Base-by-base conservation (phyloP, 805 yeast genomes). In the Candida methanosorbosa region DNA sequence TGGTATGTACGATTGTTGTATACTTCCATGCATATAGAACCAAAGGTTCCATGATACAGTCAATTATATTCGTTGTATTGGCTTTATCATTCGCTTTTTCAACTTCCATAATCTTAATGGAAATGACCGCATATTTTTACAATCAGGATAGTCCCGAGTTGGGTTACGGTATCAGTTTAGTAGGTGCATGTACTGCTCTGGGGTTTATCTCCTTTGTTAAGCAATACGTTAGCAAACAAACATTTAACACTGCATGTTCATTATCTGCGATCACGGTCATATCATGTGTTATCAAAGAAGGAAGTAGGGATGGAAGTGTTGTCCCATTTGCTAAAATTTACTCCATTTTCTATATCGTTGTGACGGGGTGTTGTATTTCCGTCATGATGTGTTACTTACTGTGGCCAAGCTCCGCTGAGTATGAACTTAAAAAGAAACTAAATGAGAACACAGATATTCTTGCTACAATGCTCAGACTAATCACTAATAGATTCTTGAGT, bases 11-110 rank as follows among this genome's bases (percentile, higher is more conserved):
- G 0, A 80, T 80, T 9, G 81, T 84, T 1, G 92, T 84, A 2
- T 85, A 85, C 54, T 84, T 85, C 62, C 92, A 84, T 49, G 86
- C 94, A 0, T 71, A 88, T 2, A 56, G 94, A 32, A 70, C 92
- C 0, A 71, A 73, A 37, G 95, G 95, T 0, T 73, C 84, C 15
- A 84, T 84, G 90, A 70, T 76, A 39, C 86, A 84, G 49, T 77
- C 87, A 11, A 53, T 81, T 14, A 50, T 72, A 29, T 85, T 74
- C 56, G 88, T 79, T 3, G 44, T 66, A 0, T 38, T 72, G 3
- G 63, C 86, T 1, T 55, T 82, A 13, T 34, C 61, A 4, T 84
- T 64, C 57, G 71, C 76, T 29, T 68, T 74, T 36, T 36, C 64
- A 0, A 67, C 78, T 8, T 68, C 82, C 4, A 52, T 74, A 13